phyloP scores from a whole-genome alignment of 495 filamentous ascomycete genomes.

The Neurospora intermedia region DNA sequence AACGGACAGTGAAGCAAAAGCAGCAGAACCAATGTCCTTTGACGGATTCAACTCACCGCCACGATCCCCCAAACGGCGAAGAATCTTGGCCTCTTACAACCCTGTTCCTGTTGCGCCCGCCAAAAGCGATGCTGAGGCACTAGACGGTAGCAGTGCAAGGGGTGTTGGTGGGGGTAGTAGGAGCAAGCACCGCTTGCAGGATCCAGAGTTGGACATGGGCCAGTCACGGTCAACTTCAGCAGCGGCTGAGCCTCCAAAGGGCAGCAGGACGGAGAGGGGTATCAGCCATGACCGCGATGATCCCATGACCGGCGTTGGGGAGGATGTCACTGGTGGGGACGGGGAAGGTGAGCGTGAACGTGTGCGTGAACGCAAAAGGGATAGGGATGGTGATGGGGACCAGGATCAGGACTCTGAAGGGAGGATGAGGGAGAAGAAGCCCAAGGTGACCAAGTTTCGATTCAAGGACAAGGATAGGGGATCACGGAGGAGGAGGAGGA shows the following conservation, averaged over 20 bases:
- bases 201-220: not conserved
- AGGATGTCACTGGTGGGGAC: slow-evolving; percentile 1
- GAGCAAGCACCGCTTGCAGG: not conserved
- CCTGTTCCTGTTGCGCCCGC: slow-evolving; percentile 5
- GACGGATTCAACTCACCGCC: slow-evolving; percentile 16
- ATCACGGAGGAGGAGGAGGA: slow-evolving; percentile 3
- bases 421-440: not conserved
- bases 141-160: not conserved
- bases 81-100: slow-evolving; percentile 36
- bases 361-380: not conserved
- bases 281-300: not conserved
- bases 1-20: not conserved
- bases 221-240: not conserved
- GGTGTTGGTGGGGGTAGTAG: not conserved
- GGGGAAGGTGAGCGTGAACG: slow-evolving; percentile 5
- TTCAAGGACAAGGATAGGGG: slow-evolving; percentile 39
- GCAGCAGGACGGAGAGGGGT: not conserved
- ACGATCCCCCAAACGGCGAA: slow-evolving; percentile 34
- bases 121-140: not conserved
- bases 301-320: not conserved
- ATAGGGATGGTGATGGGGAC: not conserved
- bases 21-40: slow-evolving; percentile 1
- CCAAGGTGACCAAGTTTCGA: slow-evolving; percentile 41
- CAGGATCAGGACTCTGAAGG: not conserved
- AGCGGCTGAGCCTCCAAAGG: not conserved